Percentiles rank a stretch among this genome's conserved stretches.
phyloP scores from a whole-genome alignment of 2,329 filamentous ascomycete species.

The Paraphaeosphaeria minitans region DNA sequence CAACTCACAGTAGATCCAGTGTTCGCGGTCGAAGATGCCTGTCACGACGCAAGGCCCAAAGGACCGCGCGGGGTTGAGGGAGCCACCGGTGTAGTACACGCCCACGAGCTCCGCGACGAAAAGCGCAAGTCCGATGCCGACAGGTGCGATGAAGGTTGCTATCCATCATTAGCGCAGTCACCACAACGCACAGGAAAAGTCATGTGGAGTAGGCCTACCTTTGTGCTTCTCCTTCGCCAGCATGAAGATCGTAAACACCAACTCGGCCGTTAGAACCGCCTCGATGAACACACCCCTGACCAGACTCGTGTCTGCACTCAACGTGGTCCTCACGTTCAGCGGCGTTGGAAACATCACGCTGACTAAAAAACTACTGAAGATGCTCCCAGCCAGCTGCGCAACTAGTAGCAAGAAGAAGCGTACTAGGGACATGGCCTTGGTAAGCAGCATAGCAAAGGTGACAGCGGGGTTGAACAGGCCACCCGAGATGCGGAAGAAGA shows the following conservation, averaged over 20 bases:
- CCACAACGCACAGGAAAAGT: background rate
- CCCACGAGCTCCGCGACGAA: slow-evolving; percentile 63
- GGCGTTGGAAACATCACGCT: slow-evolving; percentile 52
- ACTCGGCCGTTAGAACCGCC: slow-evolving; percentile 34
- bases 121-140: slow-evolving; percentile 71
- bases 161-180: background rate
- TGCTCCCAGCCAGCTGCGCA: slow-evolving; percentile 52
- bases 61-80: slow-evolving; percentile 52
- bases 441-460: slow-evolving; percentile 44
- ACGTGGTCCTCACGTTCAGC: slow-evolving; percentile 53
- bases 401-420: slow-evolving; percentile 51
- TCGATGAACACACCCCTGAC: slow-evolving; percentile 54
- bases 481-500: slow-evolving; percentile 47
- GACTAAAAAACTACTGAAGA: slow-evolving; percentile 53
- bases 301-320: slow-evolving; percentile 49
- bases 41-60: slow-evolving; percentile 51
- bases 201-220: slow-evolving; percentile 13
- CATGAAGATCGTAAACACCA: slow-evolving; percentile 54
- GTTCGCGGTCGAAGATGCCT: slow-evolving; percentile 46
- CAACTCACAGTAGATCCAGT: slow-evolving; percentile 54
- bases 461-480: slow-evolving; percentile 40
- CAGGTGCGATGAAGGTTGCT: slow-evolving; percentile 69
- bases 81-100: slow-evolving; percentile 53
- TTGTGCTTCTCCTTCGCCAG: slow-evolving; percentile 73
- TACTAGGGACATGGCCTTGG: slow-evolving; percentile 49